Conservation (phyloP, 169 alveolate species). For the Miamiensis avidus region DNA sequence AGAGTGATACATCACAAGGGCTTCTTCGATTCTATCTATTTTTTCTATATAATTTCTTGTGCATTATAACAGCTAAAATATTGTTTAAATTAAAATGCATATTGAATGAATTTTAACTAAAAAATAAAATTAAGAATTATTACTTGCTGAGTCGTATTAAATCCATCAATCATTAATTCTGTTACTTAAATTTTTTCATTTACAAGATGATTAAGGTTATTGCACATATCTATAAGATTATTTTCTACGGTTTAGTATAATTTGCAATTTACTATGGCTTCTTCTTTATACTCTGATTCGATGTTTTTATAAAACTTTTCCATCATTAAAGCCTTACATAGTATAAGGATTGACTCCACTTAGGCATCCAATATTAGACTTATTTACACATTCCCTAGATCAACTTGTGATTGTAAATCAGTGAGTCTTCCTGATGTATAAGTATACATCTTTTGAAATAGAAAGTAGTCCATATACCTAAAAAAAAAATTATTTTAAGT, state of each 20-base stretch:
- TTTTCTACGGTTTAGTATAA: neutral
- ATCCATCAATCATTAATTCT: neutral
- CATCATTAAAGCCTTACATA: neutral
- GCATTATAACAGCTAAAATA: too few relatives aligned
- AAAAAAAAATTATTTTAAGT: too few relatives aligned
- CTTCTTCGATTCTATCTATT: neutral
- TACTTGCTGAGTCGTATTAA: neutral
- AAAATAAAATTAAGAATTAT: too few relatives aligned
- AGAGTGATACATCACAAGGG: neutral
- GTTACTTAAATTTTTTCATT: neutral
- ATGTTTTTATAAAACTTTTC: neutral
- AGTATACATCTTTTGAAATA: neutral
- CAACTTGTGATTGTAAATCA: neutral
- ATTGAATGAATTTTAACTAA: too few relatives aligned
- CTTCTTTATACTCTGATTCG: neutral
- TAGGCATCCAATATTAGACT: neutral
- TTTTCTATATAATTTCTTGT: neutral
- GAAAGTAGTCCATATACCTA: neutral
- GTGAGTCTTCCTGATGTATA: neutral
- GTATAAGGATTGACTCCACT: neutral
- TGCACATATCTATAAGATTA: neutral
- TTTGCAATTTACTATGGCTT: neutral
- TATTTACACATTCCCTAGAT: neutral
- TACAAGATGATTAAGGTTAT: neutral
- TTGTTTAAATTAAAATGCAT: too few relatives aligned